Evolutionary conservation across 2,329 filamentous ascomycete species (phyloP).

Genomic region (Cladosporium sp.): DNA sequence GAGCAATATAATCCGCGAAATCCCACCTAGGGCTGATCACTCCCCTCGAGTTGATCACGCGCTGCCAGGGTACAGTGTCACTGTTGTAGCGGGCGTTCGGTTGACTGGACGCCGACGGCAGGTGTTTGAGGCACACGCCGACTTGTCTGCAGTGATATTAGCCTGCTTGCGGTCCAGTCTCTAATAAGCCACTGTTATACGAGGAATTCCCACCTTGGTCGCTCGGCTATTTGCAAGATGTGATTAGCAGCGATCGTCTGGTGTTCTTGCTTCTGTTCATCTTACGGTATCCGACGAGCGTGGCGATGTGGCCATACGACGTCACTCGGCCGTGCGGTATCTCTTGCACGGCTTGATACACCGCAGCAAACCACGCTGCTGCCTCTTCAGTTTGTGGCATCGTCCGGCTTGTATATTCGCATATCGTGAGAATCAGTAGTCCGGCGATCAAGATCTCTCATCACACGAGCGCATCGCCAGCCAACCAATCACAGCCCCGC

Average conservation of each 20-base stretch:
- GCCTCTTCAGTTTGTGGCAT: conserved; percentile 73
- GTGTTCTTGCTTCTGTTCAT: no score
- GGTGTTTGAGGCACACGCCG: conserved; percentile 81
- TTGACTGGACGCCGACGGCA: conserved; percentile 49
- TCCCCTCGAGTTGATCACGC: conserved; percentile 83
- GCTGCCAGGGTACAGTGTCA: conserved; percentile 85
- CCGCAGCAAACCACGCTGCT: conserved; percentile 64
- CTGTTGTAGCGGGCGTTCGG: conserved; percentile 56
- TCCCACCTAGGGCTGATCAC: conserved; percentile 73
- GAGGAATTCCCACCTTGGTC: conserved; percentile 35
- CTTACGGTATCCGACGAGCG: conserved; percentile 65
- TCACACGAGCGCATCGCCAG: no score
- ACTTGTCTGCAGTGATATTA: conserved; percentile 59
- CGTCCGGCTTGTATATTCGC: conserved; percentile 9
- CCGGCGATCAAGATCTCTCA: not conserved
- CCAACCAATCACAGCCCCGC: no score
- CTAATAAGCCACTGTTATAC: no score
- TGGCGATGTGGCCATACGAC: conserved; percentile 76
- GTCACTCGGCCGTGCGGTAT: conserved; percentile 80
- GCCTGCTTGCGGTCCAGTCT: not conserved
- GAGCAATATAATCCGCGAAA: not conserved
- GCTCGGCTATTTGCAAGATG: conserved; percentile 33
- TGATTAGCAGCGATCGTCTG: no score
- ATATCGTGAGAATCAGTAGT: not conserved
- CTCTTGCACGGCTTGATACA: conserved; percentile 79